These are phyloP conservation scores for Wilcoxina mikolae DNA, from an alignment of 495 filamentous ascomycete species.

Conservation along the genomic window DNA sequence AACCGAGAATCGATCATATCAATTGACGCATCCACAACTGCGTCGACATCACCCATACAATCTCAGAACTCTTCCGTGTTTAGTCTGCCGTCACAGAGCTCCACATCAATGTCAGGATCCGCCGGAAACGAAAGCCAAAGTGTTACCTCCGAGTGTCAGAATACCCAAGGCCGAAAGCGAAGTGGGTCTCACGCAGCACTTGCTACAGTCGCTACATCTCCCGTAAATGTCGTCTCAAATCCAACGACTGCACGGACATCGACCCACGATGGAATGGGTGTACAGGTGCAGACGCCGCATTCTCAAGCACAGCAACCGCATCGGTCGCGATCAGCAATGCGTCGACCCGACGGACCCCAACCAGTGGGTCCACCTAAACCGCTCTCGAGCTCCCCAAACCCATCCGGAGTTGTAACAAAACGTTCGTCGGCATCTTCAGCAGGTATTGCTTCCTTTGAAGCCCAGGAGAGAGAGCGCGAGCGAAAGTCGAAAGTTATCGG, in stretches of 20 bases:
- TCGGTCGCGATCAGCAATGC: background rate
- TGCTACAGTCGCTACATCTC: constrained; percentile 26
- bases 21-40: background rate
- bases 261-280: constrained; percentile 23
- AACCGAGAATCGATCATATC: background rate
- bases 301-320: background rate
- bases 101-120: background rate
- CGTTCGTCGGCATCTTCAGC: constrained; percentile 23
- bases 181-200: constrained; percentile 5
- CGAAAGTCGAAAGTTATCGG: constrained; percentile 33
- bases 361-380: background rate
- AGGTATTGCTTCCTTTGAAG: constrained; percentile 27
- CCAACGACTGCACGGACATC: constrained; percentile 23
- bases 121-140: constrained; percentile 7
- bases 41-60: background rate
- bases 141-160: constrained; percentile 1
- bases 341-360: background rate
- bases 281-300: constrained; percentile 25
- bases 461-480: constrained; percentile 19
- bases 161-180: constrained; percentile 10
- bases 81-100: constrained; percentile 11
- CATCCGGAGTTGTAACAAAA: constrained; percentile 13
- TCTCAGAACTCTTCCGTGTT: background rate
- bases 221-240: constrained; percentile 27
- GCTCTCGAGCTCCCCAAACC: constrained; percentile 3